Base-by-base conservation (phyloP, 2,329 filamentous ascomycete species). In the Fusarium sp. region DNA sequence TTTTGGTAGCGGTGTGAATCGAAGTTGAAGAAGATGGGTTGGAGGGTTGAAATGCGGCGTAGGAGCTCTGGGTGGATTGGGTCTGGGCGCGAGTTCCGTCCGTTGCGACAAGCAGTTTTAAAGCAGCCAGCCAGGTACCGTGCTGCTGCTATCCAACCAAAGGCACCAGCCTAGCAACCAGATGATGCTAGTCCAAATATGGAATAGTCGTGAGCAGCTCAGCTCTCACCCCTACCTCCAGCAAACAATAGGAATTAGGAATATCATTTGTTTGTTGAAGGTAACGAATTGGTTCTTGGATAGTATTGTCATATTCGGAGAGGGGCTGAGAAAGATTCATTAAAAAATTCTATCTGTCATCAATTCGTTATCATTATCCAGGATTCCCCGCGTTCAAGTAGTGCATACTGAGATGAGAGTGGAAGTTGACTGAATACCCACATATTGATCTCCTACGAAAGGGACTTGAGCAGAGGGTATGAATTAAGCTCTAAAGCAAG, bases 61-160 rank as follows among this genome's bases (percentile, higher is more conserved):
- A 67, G 71, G 74, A 77, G 70, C 71, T 74, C 65, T 55, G 65
- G 58, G 63, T 67, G 64, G 59, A 65, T 60, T 69, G 60, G 60
- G 43, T 26, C 43, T 44, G 58, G 48, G 48, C 48, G 48, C 46
- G 46, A 18, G 48, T 37, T 31, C 30, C 25, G 42, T 25, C 26
- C 34, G 30, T 25, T 48, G 26, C 42, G 23, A 51, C 49, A 51
- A 51, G 31, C 49, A 51, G 49, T 28, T 51, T 41, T 41, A 51
- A 51, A 51, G 31, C 49, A 50, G 19, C 19, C 31, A 51, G 31
- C 26, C 37, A 51, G 49, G 49, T 51, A 51, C 49, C 5, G 25
- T 13, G 23, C 48, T 41, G 18, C 18, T 51, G 18, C 18, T 51
- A 39, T 49, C 28, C 21, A 48, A 59, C 43, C 54, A 59, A 28